A percentile compares a stretch with the other conserved stretches of the same genome.
phyloP scores from a whole-genome alignment of 2,329 filamentous ascomycete species.

The Pezicula carpinea region DNA sequence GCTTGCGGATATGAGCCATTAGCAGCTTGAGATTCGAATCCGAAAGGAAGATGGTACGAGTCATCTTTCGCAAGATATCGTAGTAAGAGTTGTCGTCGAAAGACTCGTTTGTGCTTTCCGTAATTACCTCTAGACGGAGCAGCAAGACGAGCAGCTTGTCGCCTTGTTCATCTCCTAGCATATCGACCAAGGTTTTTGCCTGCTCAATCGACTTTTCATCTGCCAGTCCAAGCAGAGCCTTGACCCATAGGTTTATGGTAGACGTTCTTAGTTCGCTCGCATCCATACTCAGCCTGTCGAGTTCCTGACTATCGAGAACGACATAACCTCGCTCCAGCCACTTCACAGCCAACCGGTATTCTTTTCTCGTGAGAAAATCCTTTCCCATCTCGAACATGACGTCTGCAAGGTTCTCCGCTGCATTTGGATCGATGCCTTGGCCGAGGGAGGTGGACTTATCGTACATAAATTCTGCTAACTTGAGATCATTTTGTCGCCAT shows the following conservation, averaged over 20 bases:
- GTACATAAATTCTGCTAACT: conserved; percentile 77
- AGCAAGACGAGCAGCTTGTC: conserved; percentile 62
- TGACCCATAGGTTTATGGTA: conserved; percentile 60
- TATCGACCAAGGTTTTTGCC: conserved; percentile 52
- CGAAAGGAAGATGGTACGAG: conserved; percentile 54
- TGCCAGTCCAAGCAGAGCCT: conserved; percentile 45
- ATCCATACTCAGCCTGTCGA: conserved; percentile 52
- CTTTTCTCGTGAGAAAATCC: conserved; percentile 45
- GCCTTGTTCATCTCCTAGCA: conserved; percentile 59
- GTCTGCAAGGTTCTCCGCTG: conserved; percentile 60
- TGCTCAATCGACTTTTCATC: conserved; percentile 40
- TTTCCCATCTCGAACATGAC: conserved; percentile 70
- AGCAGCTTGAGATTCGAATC: conserved; percentile 61
- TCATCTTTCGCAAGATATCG: conserved; percentile 55
- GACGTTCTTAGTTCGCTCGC: conserved; percentile 60
- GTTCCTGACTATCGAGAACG: conserved; percentile 49
- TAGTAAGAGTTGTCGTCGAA: conserved; percentile 46
- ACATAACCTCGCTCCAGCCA: conserved; percentile 72
- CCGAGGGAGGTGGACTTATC: conserved; percentile 45
- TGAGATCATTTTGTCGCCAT: conserved; percentile 68
- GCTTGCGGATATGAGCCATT: conserved; percentile 61
- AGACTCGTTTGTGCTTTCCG: conserved; percentile 38
- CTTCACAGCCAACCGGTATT: conserved; percentile 52
- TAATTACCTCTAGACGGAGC: conserved; percentile 64
- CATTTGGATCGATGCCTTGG: conserved; percentile 38